These are phyloP conservation scores for Coemansia sp. DNA, from an alignment of 192 early-diverging fungal species.

Conservation along the genomic window DNA sequence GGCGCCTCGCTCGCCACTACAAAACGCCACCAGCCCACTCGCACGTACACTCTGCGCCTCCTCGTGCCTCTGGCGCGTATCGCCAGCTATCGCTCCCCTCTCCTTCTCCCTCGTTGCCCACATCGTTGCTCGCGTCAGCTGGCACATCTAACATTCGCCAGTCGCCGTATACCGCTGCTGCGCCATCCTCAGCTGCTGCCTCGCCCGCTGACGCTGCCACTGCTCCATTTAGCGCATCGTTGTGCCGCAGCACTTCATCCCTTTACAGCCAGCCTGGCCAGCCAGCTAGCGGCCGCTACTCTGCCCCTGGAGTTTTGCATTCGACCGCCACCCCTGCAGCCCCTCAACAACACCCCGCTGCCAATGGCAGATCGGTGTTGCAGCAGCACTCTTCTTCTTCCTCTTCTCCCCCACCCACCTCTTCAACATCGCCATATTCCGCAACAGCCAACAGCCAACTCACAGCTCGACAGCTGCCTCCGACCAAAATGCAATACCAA, in stretches of 20 bases:
- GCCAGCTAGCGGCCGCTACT: slow-evolving; percentile 3
- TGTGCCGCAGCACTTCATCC: not conserved
- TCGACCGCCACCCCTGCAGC: not conserved
- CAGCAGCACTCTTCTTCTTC: slow-evolving; percentile 1
- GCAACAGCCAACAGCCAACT: not conserved
- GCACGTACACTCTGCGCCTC: not conserved
- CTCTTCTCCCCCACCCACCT: not conserved
- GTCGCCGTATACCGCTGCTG: not conserved
- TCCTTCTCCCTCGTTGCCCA: not conserved
- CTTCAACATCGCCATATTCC: not conserved
- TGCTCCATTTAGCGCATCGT: not conserved
- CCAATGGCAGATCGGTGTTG: slow-evolving; percentile 1
- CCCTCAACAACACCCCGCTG: not conserved
- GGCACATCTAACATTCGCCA: not conserved
- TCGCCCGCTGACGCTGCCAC: not conserved
- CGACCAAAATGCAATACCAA: slow-evolving; percentile 4
- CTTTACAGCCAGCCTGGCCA: not conserved
- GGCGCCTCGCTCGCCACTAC: slow-evolving; percentile 13
- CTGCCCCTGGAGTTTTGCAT: not conserved
- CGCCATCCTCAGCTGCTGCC: not conserved
- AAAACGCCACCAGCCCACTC: slow-evolving; percentile 7
- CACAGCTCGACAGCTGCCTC: not conserved
- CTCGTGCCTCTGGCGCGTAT: not conserved
- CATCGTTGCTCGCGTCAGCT: not conserved
- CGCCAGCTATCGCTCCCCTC: not conserved